Percentiles rank a stretch among this genome's conserved stretches.
Evolutionary conservation across 306 rosid genomes (phyloP).

Genomic region (Rubus parviflorus): DNA sequence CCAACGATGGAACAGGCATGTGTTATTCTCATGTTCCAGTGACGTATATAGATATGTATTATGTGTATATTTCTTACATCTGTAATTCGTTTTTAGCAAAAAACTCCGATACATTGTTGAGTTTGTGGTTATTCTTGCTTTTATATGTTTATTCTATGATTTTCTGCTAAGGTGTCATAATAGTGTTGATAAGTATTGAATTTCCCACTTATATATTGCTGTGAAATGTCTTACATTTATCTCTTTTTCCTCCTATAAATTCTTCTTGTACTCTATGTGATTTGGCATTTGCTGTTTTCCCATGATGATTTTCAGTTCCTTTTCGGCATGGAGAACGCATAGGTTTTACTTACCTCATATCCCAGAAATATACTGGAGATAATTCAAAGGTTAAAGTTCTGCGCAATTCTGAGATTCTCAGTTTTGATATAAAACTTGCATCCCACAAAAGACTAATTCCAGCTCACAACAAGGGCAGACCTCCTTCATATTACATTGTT

Average conservation of each 20-base stretch:
- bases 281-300: slow-evolving; percentile 1
- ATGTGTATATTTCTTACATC: not conserved
- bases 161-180: not conserved
- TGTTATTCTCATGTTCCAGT: not conserved
- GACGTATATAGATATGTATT: not conserved
- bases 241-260: not conserved
- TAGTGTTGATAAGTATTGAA: not conserved
- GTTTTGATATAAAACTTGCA: slow-evolving; percentile 57
- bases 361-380: slow-evolving; percentile 51
- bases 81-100: not conserved
- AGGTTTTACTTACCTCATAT: slow-evolving; percentile 76
- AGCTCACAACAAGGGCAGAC: slow-evolving; percentile 84
- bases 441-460: slow-evolving; percentile 82
- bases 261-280: slow-evolving; percentile 14
- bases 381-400: slow-evolving; percentile 63
- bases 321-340: slow-evolving; percentile 97
- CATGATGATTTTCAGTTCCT: slow-evolving; percentile 41
- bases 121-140: not conserved
- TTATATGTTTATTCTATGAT: slow-evolving; percentile 1
- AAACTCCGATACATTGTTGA: not conserved
- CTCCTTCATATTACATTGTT: slow-evolving; percentile 92
- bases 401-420: slow-evolving; percentile 56
- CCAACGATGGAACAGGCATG: slow-evolving; percentile 96
- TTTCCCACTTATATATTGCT: not conserved
- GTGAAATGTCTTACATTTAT: not conserved